A percentile compares a stretch with the other conserved stretches of the same genome.
Evolutionary conservation across 305 asterid genomes (phyloP).

Genomic region (Fraxinus ornus): DNA sequence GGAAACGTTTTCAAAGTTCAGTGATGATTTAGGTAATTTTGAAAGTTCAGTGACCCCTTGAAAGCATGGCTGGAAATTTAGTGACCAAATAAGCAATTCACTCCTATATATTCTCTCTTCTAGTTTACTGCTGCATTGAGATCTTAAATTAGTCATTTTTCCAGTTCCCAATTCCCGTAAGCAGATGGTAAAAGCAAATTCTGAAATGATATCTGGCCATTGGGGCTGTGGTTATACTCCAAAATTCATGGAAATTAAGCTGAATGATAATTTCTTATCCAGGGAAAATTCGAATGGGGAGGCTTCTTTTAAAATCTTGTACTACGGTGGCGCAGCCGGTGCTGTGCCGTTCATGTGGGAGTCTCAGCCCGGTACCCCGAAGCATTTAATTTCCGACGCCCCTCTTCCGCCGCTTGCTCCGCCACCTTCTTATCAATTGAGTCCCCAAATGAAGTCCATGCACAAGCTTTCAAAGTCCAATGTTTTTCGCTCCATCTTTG

Average conservation of each 20-base stretch:
- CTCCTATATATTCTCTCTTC: too few species aligned
- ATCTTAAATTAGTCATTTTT: too few species aligned
- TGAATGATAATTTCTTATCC: background rate
- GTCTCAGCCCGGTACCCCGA: conserved; percentile 29
- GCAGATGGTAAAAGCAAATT: background rate
- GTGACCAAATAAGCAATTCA: too few species aligned
- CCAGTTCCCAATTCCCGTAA: background rate
- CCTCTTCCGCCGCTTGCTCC: conserved; percentile 19
- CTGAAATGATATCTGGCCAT: too few species aligned
- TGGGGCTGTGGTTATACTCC: background rate
- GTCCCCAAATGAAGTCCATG: background rate
- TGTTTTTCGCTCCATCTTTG: background rate
- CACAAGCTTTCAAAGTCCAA: background rate
- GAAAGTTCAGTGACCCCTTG: too few species aligned
- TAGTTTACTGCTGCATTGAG: background rate
- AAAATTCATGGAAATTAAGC: background rate
- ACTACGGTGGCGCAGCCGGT: conserved; percentile 15
- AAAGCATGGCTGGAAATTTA: too few species aligned
- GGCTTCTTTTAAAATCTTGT: conserved; percentile 1
- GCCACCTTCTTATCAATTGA: conserved; percentile 8
- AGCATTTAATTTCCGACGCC: background rate
- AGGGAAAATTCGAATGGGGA: background rate
- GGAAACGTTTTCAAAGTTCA: too few species aligned
- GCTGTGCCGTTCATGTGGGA: conserved; percentile 27
- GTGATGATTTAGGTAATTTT: too few species aligned